Conservation (phyloP, 2,329 filamentous ascomycete species). For the Biscogniauxia marginata region DNA sequence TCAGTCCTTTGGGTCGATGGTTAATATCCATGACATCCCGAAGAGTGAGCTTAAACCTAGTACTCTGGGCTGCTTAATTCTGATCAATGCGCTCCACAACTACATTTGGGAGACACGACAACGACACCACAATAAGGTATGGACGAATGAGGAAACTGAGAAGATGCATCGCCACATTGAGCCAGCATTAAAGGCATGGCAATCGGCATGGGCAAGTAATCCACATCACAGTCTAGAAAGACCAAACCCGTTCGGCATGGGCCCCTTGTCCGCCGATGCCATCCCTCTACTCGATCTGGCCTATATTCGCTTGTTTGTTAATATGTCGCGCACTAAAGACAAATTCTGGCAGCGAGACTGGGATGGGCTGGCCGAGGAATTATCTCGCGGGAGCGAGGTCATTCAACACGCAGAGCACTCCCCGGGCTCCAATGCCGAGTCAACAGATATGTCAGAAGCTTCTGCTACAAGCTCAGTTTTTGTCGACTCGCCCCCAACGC, state of each 20-base stretch:
- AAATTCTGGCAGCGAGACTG: constrained; percentile 93
- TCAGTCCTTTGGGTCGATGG: constrained; percentile 47
- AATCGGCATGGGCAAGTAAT: constrained; percentile 85
- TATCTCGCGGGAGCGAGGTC: constrained; percentile 74
- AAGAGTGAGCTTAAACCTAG: constrained; percentile 73
- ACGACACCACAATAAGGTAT: constrained; percentile 80
- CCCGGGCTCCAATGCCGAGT: constrained; percentile 49
- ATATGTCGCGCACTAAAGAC: constrained; percentile 88
- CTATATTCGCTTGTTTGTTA: constrained; percentile 89
- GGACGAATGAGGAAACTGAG: constrained; percentile 90
- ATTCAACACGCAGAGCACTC: constrained; percentile 69
- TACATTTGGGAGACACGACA: constrained; percentile 98
- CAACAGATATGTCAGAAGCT: constrained; percentile 47
- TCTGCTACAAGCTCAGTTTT: constrained; percentile 47
- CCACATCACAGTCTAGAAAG: constrained; percentile 80
- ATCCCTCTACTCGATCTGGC: constrained; percentile 89
- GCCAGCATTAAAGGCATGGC: constrained; percentile 91
- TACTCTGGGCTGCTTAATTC: constrained; percentile 84
- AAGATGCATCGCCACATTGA: constrained; percentile 96
- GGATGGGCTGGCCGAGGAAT: constrained; percentile 84
- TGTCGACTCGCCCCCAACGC: constrained; percentile 51
- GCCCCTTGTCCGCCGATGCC: constrained; percentile 83
- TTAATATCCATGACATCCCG: constrained; percentile 47
- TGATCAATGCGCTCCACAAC: constrained; percentile 95
- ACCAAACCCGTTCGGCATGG: constrained; percentile 78